Base-by-base conservation (phyloP, 129 eudicot species). In the carrot (Daucus carota) region DNA sequence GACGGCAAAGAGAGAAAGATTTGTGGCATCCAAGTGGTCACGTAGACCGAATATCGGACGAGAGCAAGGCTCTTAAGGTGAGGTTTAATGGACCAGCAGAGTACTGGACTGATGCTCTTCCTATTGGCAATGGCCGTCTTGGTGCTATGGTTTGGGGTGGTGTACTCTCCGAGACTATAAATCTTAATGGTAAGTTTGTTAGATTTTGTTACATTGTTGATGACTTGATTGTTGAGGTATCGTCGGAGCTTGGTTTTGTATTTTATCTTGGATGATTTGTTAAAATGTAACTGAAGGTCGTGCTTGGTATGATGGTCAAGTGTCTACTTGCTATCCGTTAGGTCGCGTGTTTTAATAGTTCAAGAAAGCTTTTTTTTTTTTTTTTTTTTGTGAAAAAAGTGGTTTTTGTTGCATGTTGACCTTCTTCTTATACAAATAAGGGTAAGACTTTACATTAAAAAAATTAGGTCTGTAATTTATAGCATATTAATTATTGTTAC, bases 71-170 rank as follows among this genome's bases (percentile, higher is more conserved):
- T 75, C 82, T 88, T 46, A 88, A 91, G 83, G 81, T 91, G 41
- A 72, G 80, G 60, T 88, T 85, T 20, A 75, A 75, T 52, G 86
- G 34, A 38, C 82, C 84, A 43, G 92, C 89, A 12, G 77, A 79
- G 69, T 80, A 87, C 73, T 91, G 97, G 95, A 91, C 97, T 24
- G 94, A 88, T 79, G 97, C 89, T 67, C 80, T 84, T 77, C 97
- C 97, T 11, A 79, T 89, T 47, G 97, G 97, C 34, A 91, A 88
- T 81, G 95, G 97, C 43, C 88, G 92, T 45, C 88, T 91, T 33
- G 97, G 97, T 50, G 92, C 92, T 32, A 91, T 91, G 94, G 80
- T 91, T 17, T 84, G 90, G 90, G 97, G 92, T 59, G 87, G 85
- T 41, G 86, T 89, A 62, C 38, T 57, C 1, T 75, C 84, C 38